Evolutionary conservation across 2,329 filamentous ascomycete species (phyloP), one percentile per base, ranked within the genome.

Genomic region (Paraconiothyrium brasiliense): DNA sequence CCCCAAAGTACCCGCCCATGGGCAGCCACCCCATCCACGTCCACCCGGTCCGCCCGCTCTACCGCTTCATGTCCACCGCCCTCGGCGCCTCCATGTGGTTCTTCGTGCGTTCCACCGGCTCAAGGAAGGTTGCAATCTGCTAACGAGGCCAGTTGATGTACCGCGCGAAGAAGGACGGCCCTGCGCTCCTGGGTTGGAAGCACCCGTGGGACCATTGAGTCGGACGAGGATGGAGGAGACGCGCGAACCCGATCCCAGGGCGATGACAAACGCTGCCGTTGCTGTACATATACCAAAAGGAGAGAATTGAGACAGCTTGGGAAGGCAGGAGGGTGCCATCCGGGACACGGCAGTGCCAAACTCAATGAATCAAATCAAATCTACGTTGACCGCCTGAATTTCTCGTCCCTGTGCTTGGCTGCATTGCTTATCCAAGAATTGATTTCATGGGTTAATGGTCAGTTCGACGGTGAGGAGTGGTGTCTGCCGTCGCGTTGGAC

Each of bases 51-150:
- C 84, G 87, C 65, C 88, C 88, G 49, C 76, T 97, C 68, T 97
- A 98, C 84, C 89, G 92, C 78, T 91, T 94, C 80, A 87, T 90
- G 61, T 94, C 92, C 50, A 97, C 93, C 48, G 92, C 90, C 64
- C 85, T 99, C 66, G 92, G 93, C 71, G 95, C 95, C 58, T 92
- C 91, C 83, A 99, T 98, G 95, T 99, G 95, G 95, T 98, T 99
- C 83, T 99, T 95, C 81, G 94, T 98, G 87, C 77, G 91, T 84
- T 59, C 62, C 51, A 10, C 30, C 13, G 14, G 13, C 4, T 20
- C 16, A 2, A n/a, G 14, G 30, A 34, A 6, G 32, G 20, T n/a
- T 49, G n/a, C 13, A 24, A 8, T 20, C 20, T 20, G 37, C 75
- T 79, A 47, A 78, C 62, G 30, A 32, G 14, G 6, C 41, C 74